These are phyloP conservation scores for Loxodes magnus DNA, from an alignment of 73 alveolate species.

Conservation along the genomic window DNA sequence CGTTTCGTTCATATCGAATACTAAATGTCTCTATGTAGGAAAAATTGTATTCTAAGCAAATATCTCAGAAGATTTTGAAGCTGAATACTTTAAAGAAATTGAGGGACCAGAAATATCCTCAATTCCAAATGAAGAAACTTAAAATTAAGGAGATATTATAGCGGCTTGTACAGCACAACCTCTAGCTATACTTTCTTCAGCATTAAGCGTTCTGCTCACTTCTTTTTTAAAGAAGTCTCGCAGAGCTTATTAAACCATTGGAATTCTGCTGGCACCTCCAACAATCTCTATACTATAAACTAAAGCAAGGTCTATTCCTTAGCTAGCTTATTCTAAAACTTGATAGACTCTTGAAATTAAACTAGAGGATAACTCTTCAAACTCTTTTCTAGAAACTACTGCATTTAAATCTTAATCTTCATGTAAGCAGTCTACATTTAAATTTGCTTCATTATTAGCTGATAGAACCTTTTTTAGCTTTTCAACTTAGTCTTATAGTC, in stretches of 20 bases:
- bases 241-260: conserved; percentile 67
- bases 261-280: conserved; percentile 95
- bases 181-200: conserved; percentile 94
- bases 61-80: conserved; percentile 24
- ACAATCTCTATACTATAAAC: conserved; percentile 88
- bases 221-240: conserved; percentile 75
- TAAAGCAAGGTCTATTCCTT: conserved; percentile 25
- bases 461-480: conserved; percentile 83
- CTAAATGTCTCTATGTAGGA: conserved; percentile 56
- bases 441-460: conserved; percentile 76
- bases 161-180: conserved; percentile 98
- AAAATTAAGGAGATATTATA: conserved; percentile 90
- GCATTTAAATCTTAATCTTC: conserved; percentile 88
- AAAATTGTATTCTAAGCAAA: conserved; percentile 31
- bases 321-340: conserved; percentile 42
- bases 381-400: conserved; percentile 75
- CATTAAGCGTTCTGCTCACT: conserved; percentile 87
- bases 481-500: conserved; percentile 85
- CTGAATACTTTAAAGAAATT: conserved; percentile 56
- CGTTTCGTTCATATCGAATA: conserved; percentile 52
- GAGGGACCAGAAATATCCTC: conserved; percentile 72
- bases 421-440: conserved; percentile 71
- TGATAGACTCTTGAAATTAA: conserved; percentile 34
- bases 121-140: conserved; percentile 69
- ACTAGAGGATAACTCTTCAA: conserved; percentile 57